A percentile compares a stretch with the other conserved stretches of the same genome.
These are phyloP conservation scores for Tolypocladium nubicola DNA, from an alignment of 2,329 filamentous ascomycete species.

Conservation along the genomic window DNA sequence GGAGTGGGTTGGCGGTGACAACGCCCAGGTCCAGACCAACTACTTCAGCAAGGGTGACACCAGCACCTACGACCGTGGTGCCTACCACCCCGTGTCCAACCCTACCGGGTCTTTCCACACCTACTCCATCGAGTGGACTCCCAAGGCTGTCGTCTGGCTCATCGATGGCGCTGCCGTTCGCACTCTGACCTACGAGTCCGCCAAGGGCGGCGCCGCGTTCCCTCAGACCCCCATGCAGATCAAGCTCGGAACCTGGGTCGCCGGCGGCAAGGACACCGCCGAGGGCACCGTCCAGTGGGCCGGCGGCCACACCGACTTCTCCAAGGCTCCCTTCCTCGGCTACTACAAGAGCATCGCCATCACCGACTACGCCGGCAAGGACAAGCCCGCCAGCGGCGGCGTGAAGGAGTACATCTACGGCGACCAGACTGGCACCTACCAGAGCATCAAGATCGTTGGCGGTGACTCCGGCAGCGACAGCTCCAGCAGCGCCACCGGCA, in stretches of 20 bases:
- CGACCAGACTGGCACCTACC: constrained; percentile 36
- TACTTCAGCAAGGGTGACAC: constrained; percentile 71
- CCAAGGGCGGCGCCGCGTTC: constrained; percentile 46
- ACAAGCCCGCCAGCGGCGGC: constrained; percentile 22
- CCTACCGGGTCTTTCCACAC: constrained; percentile 46
- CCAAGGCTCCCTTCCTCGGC: constrained; percentile 39
- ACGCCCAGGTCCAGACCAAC: constrained; percentile 67
- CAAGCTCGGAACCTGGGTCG: constrained; percentile 59
- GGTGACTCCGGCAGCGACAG: constrained; percentile 18
- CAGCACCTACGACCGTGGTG: constrained; percentile 59
- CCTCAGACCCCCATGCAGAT: constrained; percentile 67
- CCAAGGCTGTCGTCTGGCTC: constrained; percentile 51
- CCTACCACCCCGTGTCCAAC: constrained; percentile 45
- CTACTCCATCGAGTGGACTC: constrained; percentile 60
- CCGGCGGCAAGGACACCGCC: constrained; percentile 44
- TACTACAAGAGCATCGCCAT: constrained; percentile 48
- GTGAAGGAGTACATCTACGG: constrained; percentile 42
- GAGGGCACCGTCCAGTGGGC: constrained; percentile 64
- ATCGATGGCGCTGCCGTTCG: constrained; percentile 53
- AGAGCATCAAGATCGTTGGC: constrained; percentile 40
- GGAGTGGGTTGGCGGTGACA: constrained; percentile 77
- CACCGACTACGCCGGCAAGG: constrained; percentile 42
- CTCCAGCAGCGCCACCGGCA: constrained; percentile 3
- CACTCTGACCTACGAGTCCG: constrained; percentile 48
- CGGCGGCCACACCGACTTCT: constrained; percentile 48